Conservation (phyloP, 352 stramenopile genomes). For the Globisporangium viniferum region DNA sequence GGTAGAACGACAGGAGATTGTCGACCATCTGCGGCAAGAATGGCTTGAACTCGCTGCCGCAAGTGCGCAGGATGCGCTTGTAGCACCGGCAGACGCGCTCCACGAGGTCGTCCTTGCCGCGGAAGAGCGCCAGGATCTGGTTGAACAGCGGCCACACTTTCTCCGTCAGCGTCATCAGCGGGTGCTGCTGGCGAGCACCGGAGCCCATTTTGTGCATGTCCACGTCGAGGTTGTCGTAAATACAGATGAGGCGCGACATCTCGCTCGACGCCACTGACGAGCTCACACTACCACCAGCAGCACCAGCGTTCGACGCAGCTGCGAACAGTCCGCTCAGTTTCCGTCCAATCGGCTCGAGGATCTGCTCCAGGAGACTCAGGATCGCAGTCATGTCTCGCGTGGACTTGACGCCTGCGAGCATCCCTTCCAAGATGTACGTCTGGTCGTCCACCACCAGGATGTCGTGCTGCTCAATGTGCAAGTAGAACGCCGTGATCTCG, state of each 20-base stretch:
- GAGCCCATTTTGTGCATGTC: conserved; percentile 23
- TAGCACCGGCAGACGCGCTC: conserved; percentile 84
- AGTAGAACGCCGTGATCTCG: conserved; percentile 74
- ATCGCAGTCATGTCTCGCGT: conserved; percentile 42
- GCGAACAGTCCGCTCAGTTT: conserved; percentile 47
- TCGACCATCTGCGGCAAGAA: conserved; percentile 75
- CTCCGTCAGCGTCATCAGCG: conserved; percentile 71
- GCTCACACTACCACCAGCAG: conserved; percentile 28
- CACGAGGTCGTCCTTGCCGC: conserved; percentile 69
- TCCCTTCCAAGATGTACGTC: conserved; percentile 80
- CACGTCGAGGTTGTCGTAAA: conserved; percentile 77
- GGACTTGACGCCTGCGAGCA: conserved; percentile 58
- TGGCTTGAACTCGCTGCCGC: conserved; percentile 51
- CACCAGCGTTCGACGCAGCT: conserved; percentile 19
- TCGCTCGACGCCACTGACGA: conserved; percentile 50
- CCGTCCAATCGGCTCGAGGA: conserved; percentile 62
- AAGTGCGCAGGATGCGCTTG: conserved; percentile 84
- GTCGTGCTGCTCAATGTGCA: conserved; percentile 67
- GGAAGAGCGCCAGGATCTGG: conserved; percentile 75
- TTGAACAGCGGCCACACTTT: conserved; percentile 80
- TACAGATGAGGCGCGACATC: conserved; percentile 75
- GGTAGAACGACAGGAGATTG: conserved; percentile 76
- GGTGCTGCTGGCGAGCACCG: conserved; percentile 18
- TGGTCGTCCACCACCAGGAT: conserved; percentile 77
- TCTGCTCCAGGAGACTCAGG: conserved; percentile 54